phyloP scores from a whole-genome alignment of 2,329 filamentous ascomycete species.

The Arthrobotrys conoides region DNA sequence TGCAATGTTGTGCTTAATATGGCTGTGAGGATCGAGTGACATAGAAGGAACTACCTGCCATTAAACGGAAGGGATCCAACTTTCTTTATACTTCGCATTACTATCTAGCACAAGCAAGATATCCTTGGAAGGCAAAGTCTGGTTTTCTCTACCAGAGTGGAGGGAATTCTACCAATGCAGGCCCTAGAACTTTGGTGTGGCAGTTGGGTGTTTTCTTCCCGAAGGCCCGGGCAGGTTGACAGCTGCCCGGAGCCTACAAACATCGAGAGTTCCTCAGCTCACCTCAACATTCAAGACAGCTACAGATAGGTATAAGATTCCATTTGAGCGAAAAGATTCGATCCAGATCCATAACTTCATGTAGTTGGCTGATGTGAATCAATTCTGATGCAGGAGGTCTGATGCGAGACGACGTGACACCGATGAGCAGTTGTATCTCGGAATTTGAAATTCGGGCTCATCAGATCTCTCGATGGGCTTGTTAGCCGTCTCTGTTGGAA shows the following conservation, averaged over 20 bases:
- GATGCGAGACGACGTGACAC: not conserved
- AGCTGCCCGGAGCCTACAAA: constrained; percentile 11
- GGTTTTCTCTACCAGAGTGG: not conserved
- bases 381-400: not conserved
- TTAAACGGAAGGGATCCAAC: constrained; percentile 34
- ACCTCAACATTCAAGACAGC: not conserved
- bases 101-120: constrained; percentile 32
- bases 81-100: constrained; percentile 46
- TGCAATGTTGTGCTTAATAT: constrained; percentile 31
- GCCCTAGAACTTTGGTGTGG: constrained; percentile 37
- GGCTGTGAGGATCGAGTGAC: not conserved
- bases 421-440: not conserved
- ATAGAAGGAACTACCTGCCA: constrained; percentile 1
- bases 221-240: constrained; percentile 12
- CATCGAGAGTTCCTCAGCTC: not conserved
- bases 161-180: constrained; percentile 38
- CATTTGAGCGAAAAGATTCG: not conserved
- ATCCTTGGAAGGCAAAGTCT: constrained; percentile 22
- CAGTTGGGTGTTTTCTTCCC: constrained; percentile 36
- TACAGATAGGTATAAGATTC: not conserved
- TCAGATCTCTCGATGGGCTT: constrained; percentile 19
- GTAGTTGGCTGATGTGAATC: not conserved
- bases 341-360: not conserved
- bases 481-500: constrained; percentile 10
- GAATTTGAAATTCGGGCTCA: constrained; percentile 13